Conservation (phyloP, 1,284 basidiomycete species). For the Cystobasidium slooffiae region DNA sequence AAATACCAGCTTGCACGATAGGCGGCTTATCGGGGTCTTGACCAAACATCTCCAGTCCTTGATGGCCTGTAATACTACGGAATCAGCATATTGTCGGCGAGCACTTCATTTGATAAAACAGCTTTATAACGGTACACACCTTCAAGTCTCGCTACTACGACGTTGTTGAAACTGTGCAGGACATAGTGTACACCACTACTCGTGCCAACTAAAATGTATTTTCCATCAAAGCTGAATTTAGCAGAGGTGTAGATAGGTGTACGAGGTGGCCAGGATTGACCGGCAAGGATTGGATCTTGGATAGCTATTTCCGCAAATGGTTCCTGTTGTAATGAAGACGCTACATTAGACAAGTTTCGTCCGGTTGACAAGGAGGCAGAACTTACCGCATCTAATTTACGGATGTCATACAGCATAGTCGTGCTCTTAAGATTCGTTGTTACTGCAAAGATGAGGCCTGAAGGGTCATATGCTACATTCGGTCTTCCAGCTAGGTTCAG, state of each 20-base stretch:
- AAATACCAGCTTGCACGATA: constrained; percentile 66
- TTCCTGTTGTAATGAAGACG: constrained; percentile 57
- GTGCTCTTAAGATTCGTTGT: constrained; percentile 82
- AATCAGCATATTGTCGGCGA: background rate
- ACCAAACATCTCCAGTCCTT: constrained; percentile 69
- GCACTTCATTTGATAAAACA: background rate
- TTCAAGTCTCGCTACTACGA: constrained; percentile 77
- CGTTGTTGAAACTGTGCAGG: constrained; percentile 82
- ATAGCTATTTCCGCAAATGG: constrained; percentile 84
- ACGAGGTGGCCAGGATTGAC: constrained; percentile 79
- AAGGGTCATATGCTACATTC: constrained; percentile 85
- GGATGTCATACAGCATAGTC: constrained; percentile 85
- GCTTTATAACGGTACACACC: constrained; percentile 58
- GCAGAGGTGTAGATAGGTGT: constrained; percentile 88
- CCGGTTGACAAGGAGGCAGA: constrained; percentile 6
- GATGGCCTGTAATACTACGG: constrained; percentile 57
- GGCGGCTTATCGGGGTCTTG: constrained; percentile 59
- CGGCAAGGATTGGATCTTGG: constrained; percentile 74
- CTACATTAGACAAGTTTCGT: background rate
- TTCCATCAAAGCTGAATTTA: constrained; percentile 85
- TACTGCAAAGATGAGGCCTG: constrained; percentile 89
- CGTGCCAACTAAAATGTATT: constrained; percentile 88
- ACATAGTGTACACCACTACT: constrained; percentile 91
- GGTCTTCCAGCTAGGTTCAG: constrained; percentile 67
- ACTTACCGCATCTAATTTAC: constrained; percentile 77